Evolutionary conservation across 176 grass and related monocot genomes (phyloP).

Genomic region (Paspalum notatum): DNA sequence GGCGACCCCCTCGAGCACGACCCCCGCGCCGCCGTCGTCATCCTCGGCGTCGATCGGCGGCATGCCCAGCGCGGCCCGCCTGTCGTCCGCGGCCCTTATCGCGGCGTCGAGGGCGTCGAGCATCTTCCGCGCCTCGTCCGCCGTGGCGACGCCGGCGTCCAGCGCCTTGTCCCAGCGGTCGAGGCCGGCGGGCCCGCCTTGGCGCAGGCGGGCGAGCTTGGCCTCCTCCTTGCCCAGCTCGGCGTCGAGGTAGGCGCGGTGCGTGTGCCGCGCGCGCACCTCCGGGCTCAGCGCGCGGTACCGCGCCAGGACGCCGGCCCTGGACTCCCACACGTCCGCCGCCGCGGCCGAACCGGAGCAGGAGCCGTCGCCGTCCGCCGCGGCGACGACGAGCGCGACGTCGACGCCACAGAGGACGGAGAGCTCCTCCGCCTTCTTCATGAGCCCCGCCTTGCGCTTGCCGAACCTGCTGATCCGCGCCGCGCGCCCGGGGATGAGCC

Average conservation of each 20-base stretch:
- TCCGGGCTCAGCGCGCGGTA: conserved; percentile 32
- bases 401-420: conserved; percentile 28
- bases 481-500: background rate
- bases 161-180: conserved; percentile 28
- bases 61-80: conserved; percentile 5
- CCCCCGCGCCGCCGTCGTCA: background rate
- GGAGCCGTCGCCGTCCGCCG: background rate
- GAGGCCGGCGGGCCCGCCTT: conserved; percentile 22
- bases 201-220: conserved; percentile 31
- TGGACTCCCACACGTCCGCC: conserved; percentile 30
- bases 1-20: background rate
- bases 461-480: background rate
- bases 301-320: conserved; percentile 31
- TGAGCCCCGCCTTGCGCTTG: conserved; percentile 16
- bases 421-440: conserved; percentile 33
- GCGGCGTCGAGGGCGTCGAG: conserved; percentile 22
- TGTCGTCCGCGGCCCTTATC: background rate
- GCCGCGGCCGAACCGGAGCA: background rate
- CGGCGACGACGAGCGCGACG: conserved; percentile 36
- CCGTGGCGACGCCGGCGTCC: background rate
- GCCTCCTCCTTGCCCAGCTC: conserved; percentile 36
- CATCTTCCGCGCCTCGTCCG: background rate
- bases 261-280: conserved; percentile 29
- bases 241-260: background rate
- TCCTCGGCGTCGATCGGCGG: background rate